Base-by-base conservation (phyloP, 495 filamentous ascomycete genomes). In the Xylaria castorea region DNA sequence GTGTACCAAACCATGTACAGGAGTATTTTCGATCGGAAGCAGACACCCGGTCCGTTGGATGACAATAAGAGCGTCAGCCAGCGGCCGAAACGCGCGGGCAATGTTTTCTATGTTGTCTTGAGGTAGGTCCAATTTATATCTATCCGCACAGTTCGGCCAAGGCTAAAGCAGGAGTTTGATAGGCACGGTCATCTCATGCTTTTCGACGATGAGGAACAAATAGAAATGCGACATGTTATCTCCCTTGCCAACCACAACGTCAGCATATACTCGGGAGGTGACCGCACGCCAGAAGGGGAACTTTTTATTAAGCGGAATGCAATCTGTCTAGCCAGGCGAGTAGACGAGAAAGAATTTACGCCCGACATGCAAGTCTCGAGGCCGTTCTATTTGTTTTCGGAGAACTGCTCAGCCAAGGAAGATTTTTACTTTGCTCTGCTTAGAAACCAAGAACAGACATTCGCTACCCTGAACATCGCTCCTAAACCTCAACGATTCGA, bases 1-100 rank as follows among this genome's bases (percentile, higher is more conserved):
- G 95, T 99, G 36, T 98, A 98, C 77, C 97, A 98, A 87, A 90
- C 92, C 79, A 97, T 99, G 96, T 98, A 98, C 80, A 86, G 94
- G 75, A 97, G 93, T 80, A 89, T 99, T 58, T 99, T 99, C 78
- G 95, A 98, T 73, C 89, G 96, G 62, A 95, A 92, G 75, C 84
- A 87, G 71, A 81, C 74, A 1, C 80, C 87, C 3, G 84, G 82
- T 9, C 86, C 86, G 6, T 66, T 86, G 16, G 85, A 87, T 68
- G 82, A 83, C 62, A 83, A 84, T 74, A 83, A 80, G 57, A 72
- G 68, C 40, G 78, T 72, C 70, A 87, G 87, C 70, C 92, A 90
- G 80, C 89, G 87, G 55, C 87, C 86, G 58, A 94, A 91, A 81
- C 91, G 89, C 75, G 91, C 92, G 42, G 87, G 92, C 44, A 97